Evolutionary conservation across 768 basidiomycete genomes (phyloP).

Genomic region (Tubosaeta brunneosetosa): DNA sequence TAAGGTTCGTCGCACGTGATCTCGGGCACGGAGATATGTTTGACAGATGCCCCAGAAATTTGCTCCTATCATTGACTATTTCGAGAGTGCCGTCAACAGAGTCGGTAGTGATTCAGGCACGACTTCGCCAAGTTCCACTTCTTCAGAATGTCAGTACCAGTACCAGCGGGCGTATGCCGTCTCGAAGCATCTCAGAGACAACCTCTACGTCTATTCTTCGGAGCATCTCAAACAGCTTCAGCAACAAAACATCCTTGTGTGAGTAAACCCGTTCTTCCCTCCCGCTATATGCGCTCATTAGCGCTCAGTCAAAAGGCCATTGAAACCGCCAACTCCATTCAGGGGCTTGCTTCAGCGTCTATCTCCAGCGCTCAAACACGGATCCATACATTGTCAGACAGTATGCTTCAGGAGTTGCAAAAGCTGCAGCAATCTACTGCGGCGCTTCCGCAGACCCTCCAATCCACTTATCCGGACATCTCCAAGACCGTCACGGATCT

Average conservation of each 20-base stretch:
- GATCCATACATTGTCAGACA: slow-evolving; percentile 58
- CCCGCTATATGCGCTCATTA: slow-evolving; percentile 5
- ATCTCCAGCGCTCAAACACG: slow-evolving; percentile 50
- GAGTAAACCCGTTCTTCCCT: slow-evolving; percentile 23
- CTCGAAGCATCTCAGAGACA: slow-evolving; percentile 58
- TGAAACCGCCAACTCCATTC: slow-evolving; percentile 62
- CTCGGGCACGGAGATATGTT: slow-evolving; percentile 5
- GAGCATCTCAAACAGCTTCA: slow-evolving; percentile 71
- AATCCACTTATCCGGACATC: slow-evolving; percentile 54
- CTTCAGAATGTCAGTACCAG: slow-evolving; percentile 64
- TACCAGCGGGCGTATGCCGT: slow-evolving; percentile 71
- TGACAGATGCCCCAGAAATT: slow-evolving; percentile 44
- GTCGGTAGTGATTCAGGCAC: slow-evolving; percentile 42
- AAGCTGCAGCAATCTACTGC: slow-evolving; percentile 59
- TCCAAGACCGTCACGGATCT: slow-evolving; percentile 51
- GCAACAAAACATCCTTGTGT: slow-evolving; percentile 62
- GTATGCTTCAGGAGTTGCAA: slow-evolving; percentile 62
- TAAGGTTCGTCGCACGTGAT: slow-evolving; percentile 46
- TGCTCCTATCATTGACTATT: slow-evolving; percentile 69
- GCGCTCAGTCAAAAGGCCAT: slow-evolving; percentile 58
- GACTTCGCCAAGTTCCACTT: slow-evolving; percentile 41
- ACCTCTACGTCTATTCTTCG: slow-evolving; percentile 59
- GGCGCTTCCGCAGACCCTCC: slow-evolving; percentile 55
- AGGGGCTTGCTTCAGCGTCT: slow-evolving; percentile 53
- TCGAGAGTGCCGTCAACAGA: slow-evolving; percentile 56